phyloP scores from a whole-genome alignment of 2,329 filamentous ascomycete species.

The Botrytis fabae region DNA sequence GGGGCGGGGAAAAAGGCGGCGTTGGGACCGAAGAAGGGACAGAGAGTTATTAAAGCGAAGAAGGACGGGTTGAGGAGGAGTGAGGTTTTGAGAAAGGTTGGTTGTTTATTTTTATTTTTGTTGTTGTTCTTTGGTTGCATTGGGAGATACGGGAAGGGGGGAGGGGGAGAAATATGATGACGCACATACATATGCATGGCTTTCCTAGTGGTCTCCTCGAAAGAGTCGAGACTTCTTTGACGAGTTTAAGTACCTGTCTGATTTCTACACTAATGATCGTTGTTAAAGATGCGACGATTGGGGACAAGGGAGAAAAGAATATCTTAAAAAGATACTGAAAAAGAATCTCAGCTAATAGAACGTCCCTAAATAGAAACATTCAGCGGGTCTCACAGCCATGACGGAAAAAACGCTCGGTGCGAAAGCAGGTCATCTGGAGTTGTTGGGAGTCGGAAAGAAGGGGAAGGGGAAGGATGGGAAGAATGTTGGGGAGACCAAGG shows the following conservation, averaged over 20 bases:
- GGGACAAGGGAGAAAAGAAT: too few relatives aligned
- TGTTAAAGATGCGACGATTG: background rate
- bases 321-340: background rate
- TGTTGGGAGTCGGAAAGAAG: slow-evolving; percentile 67
- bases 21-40: slow-evolving; percentile 56
- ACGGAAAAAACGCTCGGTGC: slow-evolving; percentile 68
- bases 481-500: slow-evolving; percentile 38
- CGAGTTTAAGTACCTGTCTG: slow-evolving; percentile 16
- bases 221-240: slow-evolving; percentile 14
- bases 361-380: slow-evolving; percentile 52
- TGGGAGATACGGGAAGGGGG: background rate
- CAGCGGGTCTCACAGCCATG: slow-evolving; percentile 60
- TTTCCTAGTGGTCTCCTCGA: slow-evolving; percentile 16
- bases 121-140: background rate
- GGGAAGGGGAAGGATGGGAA: slow-evolving; percentile 46
- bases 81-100: slow-evolving; percentile 62
- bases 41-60: slow-evolving; percentile 65
- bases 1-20: slow-evolving; percentile 38
- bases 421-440: slow-evolving; percentile 68
- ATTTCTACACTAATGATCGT: background rate
- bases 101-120: slow-evolving; percentile 20
- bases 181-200: slow-evolving; percentile 20
- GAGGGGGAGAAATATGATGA: background rate
- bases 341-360: slow-evolving; percentile 18
- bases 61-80: slow-evolving; percentile 60